Evolutionary conservation across 2,329 filamentous ascomycete species (phyloP), one percentile per base, ranked within the genome.

Genomic region (Xylaria sp.): DNA sequence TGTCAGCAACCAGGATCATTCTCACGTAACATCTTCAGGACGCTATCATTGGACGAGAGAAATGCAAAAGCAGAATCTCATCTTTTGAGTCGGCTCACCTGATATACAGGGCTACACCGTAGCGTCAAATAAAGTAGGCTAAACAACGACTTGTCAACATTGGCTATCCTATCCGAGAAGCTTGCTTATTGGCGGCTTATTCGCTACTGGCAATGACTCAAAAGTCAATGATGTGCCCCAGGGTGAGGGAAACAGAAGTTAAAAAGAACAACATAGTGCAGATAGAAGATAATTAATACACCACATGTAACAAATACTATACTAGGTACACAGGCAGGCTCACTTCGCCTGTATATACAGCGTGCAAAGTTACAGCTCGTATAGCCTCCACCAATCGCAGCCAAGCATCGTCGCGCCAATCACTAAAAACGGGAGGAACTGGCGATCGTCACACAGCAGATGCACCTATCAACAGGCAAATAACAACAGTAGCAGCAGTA

Each of bases 341-440:
- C 44, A 9, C 20, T 13, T 47, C 29, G 27, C 13, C 49, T 15
- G 22, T 33, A n/a, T 31, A 15, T 50, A 51, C 7, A n/a, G n/a
- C n/a, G n/a, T n/a, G n/a, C n/a, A n/a, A n/a, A n/a, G n/a, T n/a
- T n/a, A 31, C 27, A 29, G 33, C 39, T 63, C 61, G 61, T 63
- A 63, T 51, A 29, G 9, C 36, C n/a, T 58, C 61, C 22, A 45
- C 61, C 53, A 63, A 58, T 63, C 27, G 56, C 15, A 49, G 27
- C 38, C 47, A 5, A 53, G 58, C 25, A 13, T 13, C 9, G 22
- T 13, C 2, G 11, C 47, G 20, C 11, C 13, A n/a, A 3, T 42
- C 39, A 42, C 39, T 6, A 4, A 17, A n/a, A 5, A 51, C 27
- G 47, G 29, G 47, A 33, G 6, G 29, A 31, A 11, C 17, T 29